Conservation (phyloP, 2,329 filamentous ascomycete species). For the Phyllosticta citriasiana region DNA sequence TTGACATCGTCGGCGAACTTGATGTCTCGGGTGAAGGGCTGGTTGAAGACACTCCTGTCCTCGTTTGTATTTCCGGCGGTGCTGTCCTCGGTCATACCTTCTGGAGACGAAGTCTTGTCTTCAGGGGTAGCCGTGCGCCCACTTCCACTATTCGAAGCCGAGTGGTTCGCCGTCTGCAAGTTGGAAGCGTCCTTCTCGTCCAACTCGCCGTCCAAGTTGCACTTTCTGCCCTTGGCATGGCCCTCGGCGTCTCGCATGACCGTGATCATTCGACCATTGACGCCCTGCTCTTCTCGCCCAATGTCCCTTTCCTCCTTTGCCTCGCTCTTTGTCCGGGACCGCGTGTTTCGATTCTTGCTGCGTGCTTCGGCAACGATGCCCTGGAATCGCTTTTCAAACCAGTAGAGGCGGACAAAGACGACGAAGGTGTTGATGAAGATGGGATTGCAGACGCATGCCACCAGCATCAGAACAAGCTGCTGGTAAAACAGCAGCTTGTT, state of each 20-base stretch:
- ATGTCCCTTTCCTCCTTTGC: slow-evolving; percentile 35
- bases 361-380: slow-evolving; percentile 67
- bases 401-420: slow-evolving; percentile 87
- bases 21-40: slow-evolving; percentile 41
- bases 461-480: slow-evolving; percentile 39
- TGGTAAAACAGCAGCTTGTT: slow-evolving; percentile 39
- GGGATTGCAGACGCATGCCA: slow-evolving; percentile 29
- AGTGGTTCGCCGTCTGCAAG: neutral
- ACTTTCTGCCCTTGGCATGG: slow-evolving; percentile 39
- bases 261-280: slow-evolving; percentile 55
- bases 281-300: slow-evolving; percentile 48
- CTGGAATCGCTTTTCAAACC: slow-evolving; percentile 96
- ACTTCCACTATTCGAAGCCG: slow-evolving; percentile 40
- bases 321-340: slow-evolving; percentile 42
- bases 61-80: neutral
- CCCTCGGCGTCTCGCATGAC: slow-evolving; percentile 52
- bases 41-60: slow-evolving; percentile 9
- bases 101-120: slow-evolving; percentile 10
- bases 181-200: slow-evolving; percentile 29
- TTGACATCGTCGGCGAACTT: slow-evolving; percentile 60
- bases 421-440: slow-evolving; percentile 51
- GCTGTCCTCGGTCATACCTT: neutral
- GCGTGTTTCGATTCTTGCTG: slow-evolving; percentile 49
- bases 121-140: slow-evolving; percentile 28
- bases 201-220: slow-evolving; percentile 43